Evolutionary conservation across 2,329 filamentous ascomycete genomes (phyloP), one percentile per base, ranked within the genome.

Genomic region (Dactylellina drechsleri): DNA sequence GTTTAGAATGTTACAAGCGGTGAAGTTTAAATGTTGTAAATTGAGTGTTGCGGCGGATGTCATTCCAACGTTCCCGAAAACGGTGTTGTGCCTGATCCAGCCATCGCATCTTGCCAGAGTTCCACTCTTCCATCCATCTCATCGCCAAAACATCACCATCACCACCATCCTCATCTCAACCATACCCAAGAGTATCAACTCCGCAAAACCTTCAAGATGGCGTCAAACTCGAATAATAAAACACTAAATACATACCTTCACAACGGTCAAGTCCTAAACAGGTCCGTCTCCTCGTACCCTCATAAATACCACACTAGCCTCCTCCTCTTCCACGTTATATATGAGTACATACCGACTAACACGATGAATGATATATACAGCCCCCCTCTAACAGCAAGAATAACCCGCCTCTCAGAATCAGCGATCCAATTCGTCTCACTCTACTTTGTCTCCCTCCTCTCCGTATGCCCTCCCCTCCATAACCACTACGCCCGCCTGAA

Each of bases 361-460:
- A 28, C 26, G 26, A 28, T 28, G 6, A 28, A 52, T 54, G 3
- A 43, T 43, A 53, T 28, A 2, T 4, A 43, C 15, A 74, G 70
- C 70, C 70, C 62, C n/a, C 70, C 70, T n/a, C 49, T 74, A 13
- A 62, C 62, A 18, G 50, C 70, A 5, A 36, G 70, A 49, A 67
- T 74, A 23, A 67, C 62, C 57, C 56, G 62, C 70, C 62, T 74
- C 62, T 62, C 70, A 16, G 70, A 74, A 31, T 67, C 70, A 28
- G 70, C 52, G 36, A 74, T 74, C 54, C 71, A 70, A 16, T 76
- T 76, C 47, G 13, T 76, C 71, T 45, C 52, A 16, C 71, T 76
- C 59, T 76, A 76, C 58, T 68, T 68, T 26, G 54, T 62, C 43
- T 57, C 71, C 15, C 71, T 76, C 12, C 65, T 76, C 50, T 76